Evolutionary conservation across 495 filamentous ascomycete genomes (phyloP).

Genomic region (Podospora pseudocomata): DNA sequence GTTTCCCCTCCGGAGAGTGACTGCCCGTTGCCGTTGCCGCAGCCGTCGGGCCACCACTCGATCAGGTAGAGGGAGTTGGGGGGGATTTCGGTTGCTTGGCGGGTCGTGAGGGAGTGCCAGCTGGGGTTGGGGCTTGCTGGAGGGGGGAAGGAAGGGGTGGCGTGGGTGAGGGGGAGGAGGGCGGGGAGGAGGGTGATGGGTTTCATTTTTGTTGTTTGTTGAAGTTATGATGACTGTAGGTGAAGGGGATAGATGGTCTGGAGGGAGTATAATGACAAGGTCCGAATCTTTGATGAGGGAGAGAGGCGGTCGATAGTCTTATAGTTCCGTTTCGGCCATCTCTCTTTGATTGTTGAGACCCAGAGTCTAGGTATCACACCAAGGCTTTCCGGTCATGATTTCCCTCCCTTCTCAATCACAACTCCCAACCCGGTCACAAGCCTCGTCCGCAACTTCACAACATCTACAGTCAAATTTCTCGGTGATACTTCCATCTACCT

Average conservation of each 20-base stretch:
- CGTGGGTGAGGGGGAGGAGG: neutral
- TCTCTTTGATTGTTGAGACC: neutral
- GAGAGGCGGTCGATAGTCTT: too few relatives aligned
- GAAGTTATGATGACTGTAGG: too few relatives aligned
- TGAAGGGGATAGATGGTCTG: neutral
- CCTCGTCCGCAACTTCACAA: neutral
- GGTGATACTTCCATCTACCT: neutral
- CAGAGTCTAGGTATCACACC: neutral
- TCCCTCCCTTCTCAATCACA: neutral
- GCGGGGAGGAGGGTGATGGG: neutral
- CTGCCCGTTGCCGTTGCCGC: slow-evolving; percentile 8
- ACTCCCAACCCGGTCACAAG: neutral
- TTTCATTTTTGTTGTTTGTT: neutral
- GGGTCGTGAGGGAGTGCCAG: neutral
- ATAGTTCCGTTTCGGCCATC: too few relatives aligned
- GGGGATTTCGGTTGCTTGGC: slow-evolving; percentile 7
- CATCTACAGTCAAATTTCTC: neutral
- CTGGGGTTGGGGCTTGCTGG: neutral
- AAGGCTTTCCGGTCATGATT: neutral
- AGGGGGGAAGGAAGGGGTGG: neutral
- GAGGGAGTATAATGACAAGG: neutral
- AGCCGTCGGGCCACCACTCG: slow-evolving; percentile 9
- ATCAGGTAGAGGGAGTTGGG: slow-evolving; percentile 12
- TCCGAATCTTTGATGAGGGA: neutral
- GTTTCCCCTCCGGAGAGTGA: neutral